Conservation (phyloP, 495 filamentous ascomycete species). For the Aspergillus incahuasiensis region DNA sequence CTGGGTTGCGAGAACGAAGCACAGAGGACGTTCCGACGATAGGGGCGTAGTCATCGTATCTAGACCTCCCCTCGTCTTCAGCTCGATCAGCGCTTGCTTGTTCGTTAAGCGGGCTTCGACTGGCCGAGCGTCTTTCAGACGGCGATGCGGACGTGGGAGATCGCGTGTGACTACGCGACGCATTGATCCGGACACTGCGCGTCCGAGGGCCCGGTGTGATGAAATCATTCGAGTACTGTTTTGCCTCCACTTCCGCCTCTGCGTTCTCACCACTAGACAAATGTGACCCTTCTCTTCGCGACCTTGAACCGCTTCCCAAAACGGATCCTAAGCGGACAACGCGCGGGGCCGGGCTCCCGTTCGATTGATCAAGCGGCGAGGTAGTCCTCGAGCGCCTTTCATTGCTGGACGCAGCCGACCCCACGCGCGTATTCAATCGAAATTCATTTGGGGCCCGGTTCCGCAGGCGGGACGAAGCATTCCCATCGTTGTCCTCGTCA, state of each 20-base stretch:
- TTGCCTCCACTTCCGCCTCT: constrained; percentile 26
- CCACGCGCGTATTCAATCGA: constrained; percentile 23
- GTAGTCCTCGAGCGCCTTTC: constrained; percentile 36
- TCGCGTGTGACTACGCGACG: constrained; percentile 33
- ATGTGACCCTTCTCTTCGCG: constrained; percentile 32
- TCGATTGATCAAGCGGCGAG: constrained; percentile 38
- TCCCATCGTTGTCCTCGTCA: constrained; percentile 57
- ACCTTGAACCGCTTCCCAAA: constrained; percentile 28
- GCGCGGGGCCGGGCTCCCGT: constrained; percentile 41
- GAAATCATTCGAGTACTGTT: constrained; percentile 41
- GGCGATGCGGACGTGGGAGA: constrained; percentile 41
- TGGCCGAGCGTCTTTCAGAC: constrained; percentile 32
- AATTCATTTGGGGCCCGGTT: constrained; percentile 34
- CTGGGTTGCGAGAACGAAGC: constrained; percentile 42
- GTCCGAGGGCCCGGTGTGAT: constrained; percentile 64
- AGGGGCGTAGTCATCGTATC: constrained; percentile 42
- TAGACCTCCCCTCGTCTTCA: constrained; percentile 41
- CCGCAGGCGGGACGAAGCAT: constrained; percentile 47
- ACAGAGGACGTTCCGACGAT: constrained; percentile 48
- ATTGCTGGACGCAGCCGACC: constrained; percentile 25
- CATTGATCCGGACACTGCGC: constrained; percentile 58
- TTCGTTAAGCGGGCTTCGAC: constrained; percentile 31
- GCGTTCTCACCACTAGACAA: constrained; percentile 30
- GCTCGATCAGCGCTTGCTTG: constrained; percentile 39
- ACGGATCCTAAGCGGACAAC: constrained; percentile 57